Conservation (phyloP, 73 alveolate genomes). For the Chromera velia region DNA sequence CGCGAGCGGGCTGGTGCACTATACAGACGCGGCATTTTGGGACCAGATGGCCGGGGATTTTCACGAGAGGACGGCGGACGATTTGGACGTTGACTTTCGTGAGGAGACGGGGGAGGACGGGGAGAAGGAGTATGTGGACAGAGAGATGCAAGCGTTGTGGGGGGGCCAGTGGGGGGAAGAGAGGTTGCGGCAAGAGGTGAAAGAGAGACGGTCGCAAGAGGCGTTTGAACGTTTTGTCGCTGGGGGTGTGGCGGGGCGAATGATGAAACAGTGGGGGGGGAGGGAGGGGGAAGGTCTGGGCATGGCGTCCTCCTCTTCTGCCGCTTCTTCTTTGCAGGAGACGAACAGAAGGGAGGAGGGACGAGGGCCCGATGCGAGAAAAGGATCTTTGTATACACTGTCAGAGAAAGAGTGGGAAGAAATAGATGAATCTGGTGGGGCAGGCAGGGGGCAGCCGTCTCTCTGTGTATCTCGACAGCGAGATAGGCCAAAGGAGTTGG, state of each 20-base stretch:
- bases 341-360: too few relatives aligned
- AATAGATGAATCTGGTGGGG: too few relatives aligned
- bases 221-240: neutral
- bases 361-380: too few relatives aligned
- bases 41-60: neutral
- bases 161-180: neutral
- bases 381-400: too few relatives aligned
- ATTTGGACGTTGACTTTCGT: neutral
- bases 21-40: neutral
- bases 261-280: neutral
- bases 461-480: too few relatives aligned
- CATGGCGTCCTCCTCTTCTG: too few relatives aligned
- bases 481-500: too few relatives aligned
- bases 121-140: neutral
- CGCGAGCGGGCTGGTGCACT: neutral
- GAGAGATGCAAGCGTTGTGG: neutral
- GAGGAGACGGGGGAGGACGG: neutral
- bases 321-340: too few relatives aligned
- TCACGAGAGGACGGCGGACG: neutral
- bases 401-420: too few relatives aligned
- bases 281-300: neutral
- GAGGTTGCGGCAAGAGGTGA: too few relatives aligned
- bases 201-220: too few relatives aligned
- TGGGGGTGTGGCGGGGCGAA: neutral
- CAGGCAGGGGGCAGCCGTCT: too few relatives aligned